Percentiles rank a stretch among this genome's conserved stretches.
Conservation (phyloP, 164 flowering plant species). For the Vitis riparia region DNA sequence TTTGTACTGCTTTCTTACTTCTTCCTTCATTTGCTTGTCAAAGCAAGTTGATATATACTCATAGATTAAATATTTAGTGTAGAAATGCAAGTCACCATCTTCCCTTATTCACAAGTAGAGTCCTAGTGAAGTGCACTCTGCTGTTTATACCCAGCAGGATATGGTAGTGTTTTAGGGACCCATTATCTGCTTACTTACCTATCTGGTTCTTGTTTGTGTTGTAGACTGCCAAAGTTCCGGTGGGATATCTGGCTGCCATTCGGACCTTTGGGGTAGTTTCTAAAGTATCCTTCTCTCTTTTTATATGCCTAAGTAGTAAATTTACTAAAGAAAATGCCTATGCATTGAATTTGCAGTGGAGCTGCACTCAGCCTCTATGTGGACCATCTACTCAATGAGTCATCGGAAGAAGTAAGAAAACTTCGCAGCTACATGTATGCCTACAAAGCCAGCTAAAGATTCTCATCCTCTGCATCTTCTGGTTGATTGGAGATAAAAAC, state of each 20-base stretch:
- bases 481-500: neutral
- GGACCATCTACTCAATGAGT: constrained; percentile 65
- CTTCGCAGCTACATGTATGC: constrained; percentile 83
- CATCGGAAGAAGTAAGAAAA: constrained; percentile 71
- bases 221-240: constrained; percentile 77
- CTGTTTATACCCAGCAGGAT: neutral
- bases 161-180: neutral
- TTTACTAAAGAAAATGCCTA: neutral
- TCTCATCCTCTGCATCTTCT: neutral
- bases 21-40: too few species aligned
- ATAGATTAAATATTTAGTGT: too few species aligned
- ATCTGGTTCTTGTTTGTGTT: constrained; percentile 11
- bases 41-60: too few species aligned
- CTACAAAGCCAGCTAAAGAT: constrained; percentile 56
- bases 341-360: constrained; percentile 50
- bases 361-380: constrained; percentile 73
- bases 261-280: constrained; percentile 72
- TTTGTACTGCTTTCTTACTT: too few species aligned
- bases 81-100: too few species aligned
- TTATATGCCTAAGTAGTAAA: neutral
- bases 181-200: neutral
- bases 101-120: too few species aligned
- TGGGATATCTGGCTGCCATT: constrained; percentile 98
- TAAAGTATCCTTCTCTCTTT: neutral
- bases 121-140: neutral